These are phyloP conservation scores for Phaeosphaeriaceae sp. DNA, from an alignment of 2,329 filamentous ascomycete species.

Conservation along the genomic window DNA sequence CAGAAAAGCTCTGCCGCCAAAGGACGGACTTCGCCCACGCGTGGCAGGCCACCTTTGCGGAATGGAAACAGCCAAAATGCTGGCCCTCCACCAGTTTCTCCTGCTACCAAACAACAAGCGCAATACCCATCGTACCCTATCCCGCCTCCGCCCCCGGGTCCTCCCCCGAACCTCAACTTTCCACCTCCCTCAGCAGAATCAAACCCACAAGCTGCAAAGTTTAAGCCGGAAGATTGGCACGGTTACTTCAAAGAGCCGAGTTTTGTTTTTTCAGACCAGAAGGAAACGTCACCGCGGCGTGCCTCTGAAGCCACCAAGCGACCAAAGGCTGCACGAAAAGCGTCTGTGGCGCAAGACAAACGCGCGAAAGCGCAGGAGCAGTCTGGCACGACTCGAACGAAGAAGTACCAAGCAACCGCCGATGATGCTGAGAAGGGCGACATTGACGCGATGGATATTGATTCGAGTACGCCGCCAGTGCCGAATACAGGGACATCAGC, in stretches of 20 bases:
- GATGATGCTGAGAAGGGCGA: slow-evolving; percentile 34
- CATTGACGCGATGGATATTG: slow-evolving; percentile 58
- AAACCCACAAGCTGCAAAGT: slow-evolving; percentile 44
- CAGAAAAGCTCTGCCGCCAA: slow-evolving; percentile 30
- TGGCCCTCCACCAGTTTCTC: neutral
- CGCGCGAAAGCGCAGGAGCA: slow-evolving; percentile 39
- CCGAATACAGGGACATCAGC: slow-evolving; percentile 16
- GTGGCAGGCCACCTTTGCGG: slow-evolving; percentile 36
- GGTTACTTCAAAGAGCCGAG: slow-evolving; percentile 53
- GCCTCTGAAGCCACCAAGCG: slow-evolving; percentile 35
- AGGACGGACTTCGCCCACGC: slow-evolving; percentile 40
- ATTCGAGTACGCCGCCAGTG: slow-evolving; percentile 42
- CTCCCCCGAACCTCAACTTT: slow-evolving; percentile 33
- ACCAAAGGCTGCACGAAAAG: slow-evolving; percentile 37
- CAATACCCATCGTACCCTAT: slow-evolving; percentile 23
- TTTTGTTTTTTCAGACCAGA: slow-evolving; percentile 44
- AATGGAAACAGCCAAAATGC: slow-evolving; percentile 2
- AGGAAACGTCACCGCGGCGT: slow-evolving; percentile 40
- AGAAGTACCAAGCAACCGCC: slow-evolving; percentile 40
- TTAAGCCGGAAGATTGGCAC: slow-evolving; percentile 52
- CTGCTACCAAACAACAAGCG: slow-evolving; percentile 12
- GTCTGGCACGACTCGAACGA: slow-evolving; percentile 31
- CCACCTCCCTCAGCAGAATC: slow-evolving; percentile 21
- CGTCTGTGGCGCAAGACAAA: slow-evolving; percentile 40
- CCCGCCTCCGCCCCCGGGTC: slow-evolving; percentile 39